Percentiles rank a stretch among this genome's conserved stretches.
Evolutionary conservation across 129 eudicot species (phyloP).

Genomic region (Dittrichia graveolens): DNA sequence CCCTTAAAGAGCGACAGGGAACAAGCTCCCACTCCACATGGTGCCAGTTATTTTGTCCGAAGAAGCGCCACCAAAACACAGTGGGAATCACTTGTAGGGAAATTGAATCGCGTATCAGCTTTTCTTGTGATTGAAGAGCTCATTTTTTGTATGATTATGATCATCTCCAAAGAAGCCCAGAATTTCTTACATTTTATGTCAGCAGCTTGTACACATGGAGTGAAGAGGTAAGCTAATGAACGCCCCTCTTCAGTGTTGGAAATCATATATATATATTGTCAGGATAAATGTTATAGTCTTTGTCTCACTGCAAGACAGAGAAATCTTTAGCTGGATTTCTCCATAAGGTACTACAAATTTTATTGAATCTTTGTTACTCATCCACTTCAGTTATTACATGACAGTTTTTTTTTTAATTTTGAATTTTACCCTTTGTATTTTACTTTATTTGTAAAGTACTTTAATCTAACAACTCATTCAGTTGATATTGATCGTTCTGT

Average conservation of each 20-base stretch:
- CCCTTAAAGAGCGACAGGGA: not conserved
- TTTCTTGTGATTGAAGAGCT: not conserved
- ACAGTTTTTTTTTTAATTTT: too few species aligned
- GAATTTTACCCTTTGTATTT: too few species aligned
- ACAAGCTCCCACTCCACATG: conserved; percentile 3
- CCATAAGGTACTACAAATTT: conserved; percentile 16
- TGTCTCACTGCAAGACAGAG: not conserved
- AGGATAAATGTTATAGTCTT: conserved; percentile 14
- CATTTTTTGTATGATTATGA: not conserved
- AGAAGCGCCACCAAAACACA: not conserved
- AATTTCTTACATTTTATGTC: conserved; percentile 6
- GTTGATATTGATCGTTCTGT: too few species aligned
- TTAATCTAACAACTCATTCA: too few species aligned
- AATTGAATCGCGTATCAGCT: not conserved
- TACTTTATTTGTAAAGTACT: too few species aligned
- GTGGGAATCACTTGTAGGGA: conserved; percentile 1
- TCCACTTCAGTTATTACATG: too few species aligned
- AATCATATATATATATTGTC: not conserved
- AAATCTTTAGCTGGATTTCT: conserved; percentile 18
- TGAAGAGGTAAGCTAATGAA: conserved; percentile 7
- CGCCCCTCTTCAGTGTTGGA: not conserved
- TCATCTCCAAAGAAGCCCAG: conserved; percentile 5
- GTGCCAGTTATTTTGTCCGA: conserved; percentile 21
- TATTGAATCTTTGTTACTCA: not conserved
- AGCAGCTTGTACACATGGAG: conserved; percentile 4